Conservation (phyloP, 805 yeast species). For the Schizosaccharomyces cryophilus region DNA sequence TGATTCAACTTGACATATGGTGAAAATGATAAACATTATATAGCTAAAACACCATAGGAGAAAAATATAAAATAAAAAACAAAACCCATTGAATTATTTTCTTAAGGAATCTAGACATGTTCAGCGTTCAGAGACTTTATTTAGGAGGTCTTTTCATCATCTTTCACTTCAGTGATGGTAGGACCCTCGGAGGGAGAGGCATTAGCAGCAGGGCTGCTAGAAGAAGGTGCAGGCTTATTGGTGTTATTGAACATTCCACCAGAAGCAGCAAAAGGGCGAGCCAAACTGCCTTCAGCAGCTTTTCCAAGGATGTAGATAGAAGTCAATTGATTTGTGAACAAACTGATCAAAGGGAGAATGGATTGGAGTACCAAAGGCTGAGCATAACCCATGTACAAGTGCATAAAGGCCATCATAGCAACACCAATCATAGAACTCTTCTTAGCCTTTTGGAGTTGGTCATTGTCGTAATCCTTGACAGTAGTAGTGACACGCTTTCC, state of each 20-base stretch:
- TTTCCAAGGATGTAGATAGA: conserved; percentile 69
- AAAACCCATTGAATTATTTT: no score
- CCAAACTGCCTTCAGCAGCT: conserved; percentile 68
- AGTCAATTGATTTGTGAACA: conserved; percentile 71
- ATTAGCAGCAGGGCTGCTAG: not conserved
- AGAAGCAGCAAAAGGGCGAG: conserved; percentile 87
- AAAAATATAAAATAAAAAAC: not conserved
- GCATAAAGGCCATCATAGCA: conserved; percentile 98
- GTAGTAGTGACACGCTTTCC: conserved; percentile 65
- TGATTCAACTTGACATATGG: no score
- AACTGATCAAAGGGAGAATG: conserved; percentile 69
- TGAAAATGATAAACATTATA: not conserved
- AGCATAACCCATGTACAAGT: conserved; percentile 86
- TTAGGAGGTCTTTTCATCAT: not conserved
- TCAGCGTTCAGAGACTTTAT: not conserved
- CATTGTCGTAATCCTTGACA: conserved; percentile 64
- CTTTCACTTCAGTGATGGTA: not conserved
- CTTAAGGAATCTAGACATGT: not conserved
- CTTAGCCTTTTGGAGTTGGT: not conserved
- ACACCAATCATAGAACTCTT: conserved; percentile 67
- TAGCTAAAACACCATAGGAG: not conserved
- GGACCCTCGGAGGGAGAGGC: not conserved
- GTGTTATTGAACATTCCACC: conserved; percentile 42
- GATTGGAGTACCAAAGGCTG: conserved; percentile 92
- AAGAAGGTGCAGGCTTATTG: conserved; percentile 13